Percentiles rank a stretch among this genome's conserved stretches.
Evolutionary conservation across 2,329 filamentous ascomycete species (phyloP).

Genomic region (Botrytis hyacinthi): DNA sequence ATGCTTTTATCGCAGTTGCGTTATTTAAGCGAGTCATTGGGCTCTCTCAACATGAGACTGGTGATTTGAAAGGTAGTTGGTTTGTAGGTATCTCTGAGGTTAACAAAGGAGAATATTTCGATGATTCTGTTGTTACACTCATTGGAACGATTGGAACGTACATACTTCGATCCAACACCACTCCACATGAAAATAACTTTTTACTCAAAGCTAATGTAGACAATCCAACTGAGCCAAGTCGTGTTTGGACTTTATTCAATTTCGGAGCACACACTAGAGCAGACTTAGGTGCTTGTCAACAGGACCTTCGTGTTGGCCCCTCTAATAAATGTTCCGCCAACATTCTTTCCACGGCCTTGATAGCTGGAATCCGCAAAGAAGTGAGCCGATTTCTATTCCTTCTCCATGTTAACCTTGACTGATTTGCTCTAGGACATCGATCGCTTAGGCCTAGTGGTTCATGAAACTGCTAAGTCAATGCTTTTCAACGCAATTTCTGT

Average conservation of each 20-base stretch:
- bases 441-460: constrained; percentile 24
- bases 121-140: constrained; percentile 18
- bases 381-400: constrained; percentile 22
- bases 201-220: constrained; percentile 15
- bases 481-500: constrained; percentile 28
- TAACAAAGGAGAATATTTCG: constrained; percentile 12
- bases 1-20: constrained; percentile 26
- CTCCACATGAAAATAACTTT: constrained; percentile 26
- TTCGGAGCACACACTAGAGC: constrained; percentile 8
- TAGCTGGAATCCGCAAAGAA: constrained; percentile 32
- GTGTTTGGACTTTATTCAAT: constrained; percentile 22
- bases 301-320: constrained; percentile 15
- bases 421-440: constrained; percentile 23
- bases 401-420: constrained; percentile 7
- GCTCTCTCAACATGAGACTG: constrained; percentile 19
- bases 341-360: constrained; percentile 19
- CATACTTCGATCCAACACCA: constrained; percentile 27
- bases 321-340: constrained; percentile 18
- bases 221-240: constrained; percentile 9
- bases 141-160: constrained; percentile 30
- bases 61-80: not conserved
- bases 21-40: constrained; percentile 25
- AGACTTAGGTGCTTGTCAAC: constrained; percentile 13
- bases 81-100: constrained; percentile 23
- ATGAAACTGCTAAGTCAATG: constrained; percentile 30